A percentile compares a stretch with the other conserved stretches of the same genome.
Evolutionary conservation across 257 asterid genomes (phyloP).

Genomic region (Salvia miltiorrhiza): DNA sequence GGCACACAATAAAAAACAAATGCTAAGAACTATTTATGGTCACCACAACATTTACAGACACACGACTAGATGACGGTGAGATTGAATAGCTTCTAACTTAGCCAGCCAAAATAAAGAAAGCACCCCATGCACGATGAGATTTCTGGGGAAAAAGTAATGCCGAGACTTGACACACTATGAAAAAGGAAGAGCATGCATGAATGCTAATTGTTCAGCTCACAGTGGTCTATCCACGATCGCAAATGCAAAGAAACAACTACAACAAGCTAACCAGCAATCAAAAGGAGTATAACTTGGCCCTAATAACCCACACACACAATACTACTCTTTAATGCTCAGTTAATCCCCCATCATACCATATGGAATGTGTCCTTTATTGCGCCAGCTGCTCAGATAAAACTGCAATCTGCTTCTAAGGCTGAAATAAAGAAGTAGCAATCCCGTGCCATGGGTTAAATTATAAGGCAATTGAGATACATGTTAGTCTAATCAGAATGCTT

Average conservation of each 20-base stretch:
- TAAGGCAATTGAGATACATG: slow-evolving; percentile 17
- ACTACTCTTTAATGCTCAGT: slow-evolving; percentile 30
- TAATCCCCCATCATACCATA: slow-evolving; percentile 68
- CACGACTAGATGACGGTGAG: not conserved
- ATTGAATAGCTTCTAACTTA: too few relatives aligned
- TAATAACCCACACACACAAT: slow-evolving; percentile 2
- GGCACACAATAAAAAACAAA: not conserved
- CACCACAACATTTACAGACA: not conserved
- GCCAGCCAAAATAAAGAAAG: not conserved
- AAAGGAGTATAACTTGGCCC: not conserved
- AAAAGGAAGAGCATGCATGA: not conserved
- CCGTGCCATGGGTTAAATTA: slow-evolving; percentile 42
- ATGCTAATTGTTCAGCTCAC: not conserved
- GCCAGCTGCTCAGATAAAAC: slow-evolving; percentile 62
- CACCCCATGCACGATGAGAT: not conserved
- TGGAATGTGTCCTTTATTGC: slow-evolving; percentile 37
- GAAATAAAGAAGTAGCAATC: slow-evolving; percentile 33
- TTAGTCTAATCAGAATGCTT: not conserved
- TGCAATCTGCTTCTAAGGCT: slow-evolving; percentile 50
- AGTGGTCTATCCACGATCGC: not conserved
- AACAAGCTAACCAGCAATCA: slow-evolving; percentile 6
- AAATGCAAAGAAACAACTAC: slow-evolving; percentile 7
- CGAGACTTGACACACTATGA: not conserved
- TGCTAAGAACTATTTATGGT: not conserved
- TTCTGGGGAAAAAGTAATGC: not conserved